These are phyloP conservation scores for Barnettozyma hawaiiensis DNA, from an alignment of 1,139 yeast genomes.

Conservation along the genomic window DNA sequence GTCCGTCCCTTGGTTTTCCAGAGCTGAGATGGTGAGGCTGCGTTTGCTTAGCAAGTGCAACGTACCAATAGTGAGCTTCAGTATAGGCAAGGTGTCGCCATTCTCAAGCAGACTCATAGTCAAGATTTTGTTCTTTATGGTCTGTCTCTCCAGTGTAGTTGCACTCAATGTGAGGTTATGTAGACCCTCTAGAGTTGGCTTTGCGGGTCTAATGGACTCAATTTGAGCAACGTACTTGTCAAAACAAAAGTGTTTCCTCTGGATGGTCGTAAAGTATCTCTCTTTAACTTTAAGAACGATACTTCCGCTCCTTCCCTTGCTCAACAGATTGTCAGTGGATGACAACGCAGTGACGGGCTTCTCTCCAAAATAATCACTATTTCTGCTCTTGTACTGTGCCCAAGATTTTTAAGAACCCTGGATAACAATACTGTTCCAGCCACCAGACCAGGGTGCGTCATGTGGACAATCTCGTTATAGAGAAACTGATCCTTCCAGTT, in stretches of 20 bases:
- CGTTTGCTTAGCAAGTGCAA: background rate
- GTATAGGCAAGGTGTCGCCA: background rate
- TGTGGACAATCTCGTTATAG: background rate
- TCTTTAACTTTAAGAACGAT: background rate
- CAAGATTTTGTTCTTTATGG: background rate
- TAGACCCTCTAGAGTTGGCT: background rate
- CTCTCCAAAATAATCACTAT: background rate
- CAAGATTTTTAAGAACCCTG: background rate
- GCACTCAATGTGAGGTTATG: background rate
- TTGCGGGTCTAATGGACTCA: background rate
- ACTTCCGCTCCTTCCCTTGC: background rate
- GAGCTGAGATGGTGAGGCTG: background rate
- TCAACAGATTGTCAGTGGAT: background rate
- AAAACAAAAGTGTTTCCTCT: background rate
- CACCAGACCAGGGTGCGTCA: background rate
- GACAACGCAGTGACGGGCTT: background rate
- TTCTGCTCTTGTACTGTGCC: background rate
- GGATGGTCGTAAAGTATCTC: background rate
- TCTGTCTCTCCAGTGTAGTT: background rate
- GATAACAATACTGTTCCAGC: background rate
- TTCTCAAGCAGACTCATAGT: background rate
- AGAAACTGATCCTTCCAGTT: background rate
- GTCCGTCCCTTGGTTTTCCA: background rate
- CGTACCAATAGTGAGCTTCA: background rate
- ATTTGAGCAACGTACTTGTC: background rate